phyloP scores from a whole-genome alignment of 2,329 filamentous ascomycete genomes.

The Blastomyces parvus region DNA sequence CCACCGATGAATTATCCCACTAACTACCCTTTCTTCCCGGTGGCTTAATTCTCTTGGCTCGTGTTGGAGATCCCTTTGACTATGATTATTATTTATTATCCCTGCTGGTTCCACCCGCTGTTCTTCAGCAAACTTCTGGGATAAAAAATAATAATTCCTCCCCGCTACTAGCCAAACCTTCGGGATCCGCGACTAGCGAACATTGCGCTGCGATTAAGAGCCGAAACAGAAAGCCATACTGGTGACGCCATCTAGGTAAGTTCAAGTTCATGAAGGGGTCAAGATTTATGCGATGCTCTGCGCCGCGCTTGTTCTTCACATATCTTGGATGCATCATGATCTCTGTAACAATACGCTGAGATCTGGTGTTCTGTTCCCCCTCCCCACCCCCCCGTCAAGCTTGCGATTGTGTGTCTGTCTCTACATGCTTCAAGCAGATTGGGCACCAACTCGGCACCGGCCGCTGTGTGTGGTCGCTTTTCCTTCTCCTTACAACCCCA shows the following conservation, averaged over 20 bases:
- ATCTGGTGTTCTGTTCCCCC: not conserved
- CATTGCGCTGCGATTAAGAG: too few species aligned
- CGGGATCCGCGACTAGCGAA: not conserved
- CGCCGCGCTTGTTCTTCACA: too few species aligned
- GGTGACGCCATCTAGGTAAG: not conserved
- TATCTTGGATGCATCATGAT: not conserved
- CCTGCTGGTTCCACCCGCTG: not conserved
- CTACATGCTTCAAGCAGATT: slow-evolving; percentile 3
- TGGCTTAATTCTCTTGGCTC: too few species aligned
- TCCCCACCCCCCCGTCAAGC: not conserved
- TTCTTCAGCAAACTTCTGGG: not conserved
- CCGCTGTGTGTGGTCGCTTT: not conserved
- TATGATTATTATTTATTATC: not conserved
- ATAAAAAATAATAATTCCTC: not conserved
- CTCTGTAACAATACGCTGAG: not conserved
- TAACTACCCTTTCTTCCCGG: not conserved
- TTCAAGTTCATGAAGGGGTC: not conserved
- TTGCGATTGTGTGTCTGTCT: not conserved
- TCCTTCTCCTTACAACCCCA: not conserved
- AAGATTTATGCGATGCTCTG: not conserved
- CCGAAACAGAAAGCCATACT: too few species aligned
- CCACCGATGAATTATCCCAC: not conserved
- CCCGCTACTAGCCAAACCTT: not conserved
- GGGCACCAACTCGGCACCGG: slow-evolving; percentile 8
- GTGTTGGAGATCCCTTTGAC: not conserved